Conservation (phyloP, 331 rosid species). For the Quercus lobata region DNA sequence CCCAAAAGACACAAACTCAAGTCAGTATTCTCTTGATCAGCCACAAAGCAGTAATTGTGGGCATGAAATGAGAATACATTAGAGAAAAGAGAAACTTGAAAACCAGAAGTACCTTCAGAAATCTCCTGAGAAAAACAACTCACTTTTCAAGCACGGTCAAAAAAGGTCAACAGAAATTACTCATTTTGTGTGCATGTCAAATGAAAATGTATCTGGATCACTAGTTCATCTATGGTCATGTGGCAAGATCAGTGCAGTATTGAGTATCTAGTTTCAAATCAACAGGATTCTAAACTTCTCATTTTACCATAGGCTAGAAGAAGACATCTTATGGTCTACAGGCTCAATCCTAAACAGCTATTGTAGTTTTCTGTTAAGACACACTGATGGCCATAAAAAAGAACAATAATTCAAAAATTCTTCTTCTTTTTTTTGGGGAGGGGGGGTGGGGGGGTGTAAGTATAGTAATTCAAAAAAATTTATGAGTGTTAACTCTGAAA, state of each 20-base stretch:
- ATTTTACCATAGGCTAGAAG: neutral
- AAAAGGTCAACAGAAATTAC: neutral
- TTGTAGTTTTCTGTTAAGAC: neutral
- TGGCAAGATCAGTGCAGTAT: neutral
- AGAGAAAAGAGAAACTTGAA: neutral
- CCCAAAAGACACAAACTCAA: neutral
- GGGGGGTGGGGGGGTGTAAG: neutral
- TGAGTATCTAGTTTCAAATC: neutral
- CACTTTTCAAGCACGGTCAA: neutral
- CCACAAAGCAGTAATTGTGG: neutral
- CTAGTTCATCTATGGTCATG: neutral
- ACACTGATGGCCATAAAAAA: neutral
- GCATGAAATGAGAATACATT: neutral
- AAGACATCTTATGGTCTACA: neutral
- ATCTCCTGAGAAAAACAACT: neutral
- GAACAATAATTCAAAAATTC: neutral
- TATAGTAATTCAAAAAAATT: neutral
- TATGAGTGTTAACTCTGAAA: neutral
- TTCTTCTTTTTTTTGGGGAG: no score
- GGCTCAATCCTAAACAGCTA: neutral
- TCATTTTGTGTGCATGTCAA: neutral
- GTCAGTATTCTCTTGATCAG: neutral
- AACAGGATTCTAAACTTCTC: neutral
- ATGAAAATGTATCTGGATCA: neutral
- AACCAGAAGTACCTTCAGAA: neutral